Conservation (phyloP, 140 eudicot species). For the Bidens hawaiensis region DNA sequence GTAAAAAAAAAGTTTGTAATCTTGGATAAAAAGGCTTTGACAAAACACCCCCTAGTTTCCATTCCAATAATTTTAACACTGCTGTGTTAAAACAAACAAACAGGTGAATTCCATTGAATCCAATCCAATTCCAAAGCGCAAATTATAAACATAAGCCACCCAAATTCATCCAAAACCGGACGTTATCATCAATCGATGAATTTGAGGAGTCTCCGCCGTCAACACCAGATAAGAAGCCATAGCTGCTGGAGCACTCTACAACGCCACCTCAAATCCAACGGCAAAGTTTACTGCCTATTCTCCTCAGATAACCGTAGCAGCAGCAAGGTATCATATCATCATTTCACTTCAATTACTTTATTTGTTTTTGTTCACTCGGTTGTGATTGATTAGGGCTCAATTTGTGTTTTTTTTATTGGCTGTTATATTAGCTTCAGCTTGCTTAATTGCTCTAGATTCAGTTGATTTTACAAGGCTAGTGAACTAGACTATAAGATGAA, state of each 20-base stretch:
- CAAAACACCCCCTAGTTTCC: too few species aligned
- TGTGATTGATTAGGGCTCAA: not conserved
- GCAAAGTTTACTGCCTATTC: constrained; percentile 51
- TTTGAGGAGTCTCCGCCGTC: constrained; percentile 9
- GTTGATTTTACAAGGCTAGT: constrained; percentile 2
- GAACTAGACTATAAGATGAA: too few species aligned
- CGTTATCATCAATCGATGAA: constrained; percentile 5
- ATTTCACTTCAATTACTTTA: not conserved
- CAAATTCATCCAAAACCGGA: constrained; percentile 18
- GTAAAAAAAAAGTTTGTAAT: too few species aligned
- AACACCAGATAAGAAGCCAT: constrained; percentile 16
- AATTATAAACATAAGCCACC: constrained; percentile 14
- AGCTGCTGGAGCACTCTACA: constrained; percentile 38
- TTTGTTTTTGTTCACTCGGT: not conserved
- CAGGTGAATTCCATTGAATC: not conserved
- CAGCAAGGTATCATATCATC: constrained; percentile 40
- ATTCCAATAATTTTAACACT: too few species aligned
- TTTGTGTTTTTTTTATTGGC: not conserved
- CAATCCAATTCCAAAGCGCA: constrained; percentile 14
- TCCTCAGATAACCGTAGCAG: constrained; percentile 57
- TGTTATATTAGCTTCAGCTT: too few species aligned
- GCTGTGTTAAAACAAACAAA: not conserved
- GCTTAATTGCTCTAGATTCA: too few species aligned
- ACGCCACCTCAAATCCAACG: constrained; percentile 38
- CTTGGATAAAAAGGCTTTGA: too few species aligned